These are phyloP conservation scores for Cucumis hystrix DNA, from an alignment of 306 rosid species.

Conservation along the genomic window DNA sequence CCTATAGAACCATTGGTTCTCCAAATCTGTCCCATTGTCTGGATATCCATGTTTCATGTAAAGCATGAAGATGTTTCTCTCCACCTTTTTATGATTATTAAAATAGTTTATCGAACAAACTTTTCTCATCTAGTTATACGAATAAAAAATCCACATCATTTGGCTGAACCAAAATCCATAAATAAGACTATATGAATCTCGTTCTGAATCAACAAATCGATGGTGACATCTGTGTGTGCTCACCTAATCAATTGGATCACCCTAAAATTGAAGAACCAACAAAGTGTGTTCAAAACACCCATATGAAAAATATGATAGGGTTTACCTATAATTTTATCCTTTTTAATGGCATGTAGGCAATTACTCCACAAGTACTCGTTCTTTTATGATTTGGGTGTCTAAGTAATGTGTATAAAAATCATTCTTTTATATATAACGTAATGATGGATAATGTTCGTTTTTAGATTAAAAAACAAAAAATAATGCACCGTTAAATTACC, in stretches of 20 bases:
- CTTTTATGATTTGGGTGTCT: no score
- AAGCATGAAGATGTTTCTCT: not conserved
- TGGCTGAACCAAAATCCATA: not conserved
- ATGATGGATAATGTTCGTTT: no score
- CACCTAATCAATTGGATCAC: not conserved
- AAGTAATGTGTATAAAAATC: no score
- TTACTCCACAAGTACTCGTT: no score
- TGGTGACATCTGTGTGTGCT: constrained; percentile 36
- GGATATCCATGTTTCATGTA: not conserved
- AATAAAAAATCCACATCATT: not conserved
- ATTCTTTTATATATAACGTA: no score
- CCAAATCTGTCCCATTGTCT: not conserved
- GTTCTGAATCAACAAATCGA: constrained; percentile 48
- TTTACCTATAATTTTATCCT: no score
- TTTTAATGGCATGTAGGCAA: no score
- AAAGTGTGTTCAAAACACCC: constrained; percentile 2
- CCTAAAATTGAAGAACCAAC: not conserved
- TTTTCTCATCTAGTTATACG: no score
- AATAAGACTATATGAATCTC: constrained; percentile 51
- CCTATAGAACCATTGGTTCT: not conserved
- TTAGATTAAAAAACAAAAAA: no score
- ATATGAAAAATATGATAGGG: no score
- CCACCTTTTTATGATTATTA: not conserved
- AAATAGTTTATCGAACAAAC: no score
- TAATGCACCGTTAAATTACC: no score